Percentiles rank a stretch among this genome's conserved stretches.
These are phyloP conservation scores for Hanseniaspora occidentalis DNA, from an alignment of 805 yeast genomes.

Conservation along the genomic window DNA sequence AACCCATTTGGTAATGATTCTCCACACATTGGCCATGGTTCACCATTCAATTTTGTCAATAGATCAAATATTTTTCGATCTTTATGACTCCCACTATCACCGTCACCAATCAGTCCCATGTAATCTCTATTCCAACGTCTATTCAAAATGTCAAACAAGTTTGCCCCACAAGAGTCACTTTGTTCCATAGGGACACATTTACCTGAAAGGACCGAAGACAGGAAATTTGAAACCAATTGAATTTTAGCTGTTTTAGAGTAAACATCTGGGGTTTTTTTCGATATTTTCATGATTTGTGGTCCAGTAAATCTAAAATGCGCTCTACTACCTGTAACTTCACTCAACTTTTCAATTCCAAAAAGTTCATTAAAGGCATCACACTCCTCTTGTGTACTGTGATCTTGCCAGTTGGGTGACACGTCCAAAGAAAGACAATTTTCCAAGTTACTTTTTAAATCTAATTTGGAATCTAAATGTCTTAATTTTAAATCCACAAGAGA, in stretches of 20 bases:
- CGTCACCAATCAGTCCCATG: constrained; percentile 28
- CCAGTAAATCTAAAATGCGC: constrained; percentile 90
- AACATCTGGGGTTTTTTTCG: constrained; percentile 34
- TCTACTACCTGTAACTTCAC: constrained; percentile 65
- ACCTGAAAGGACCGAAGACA: constrained; percentile 62
- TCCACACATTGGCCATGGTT: constrained; percentile 26
- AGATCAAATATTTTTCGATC: constrained; percentile 26
- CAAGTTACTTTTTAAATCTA: constrained; percentile 34
- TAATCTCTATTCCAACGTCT: constrained; percentile 45
- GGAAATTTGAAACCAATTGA: constrained; percentile 65
- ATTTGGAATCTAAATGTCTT: constrained; percentile 21
- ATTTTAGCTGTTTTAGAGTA: constrained; percentile 51
- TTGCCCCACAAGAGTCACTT: constrained; percentile 91
- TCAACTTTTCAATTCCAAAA: constrained; percentile 50
- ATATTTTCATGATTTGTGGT: constrained; percentile 72
- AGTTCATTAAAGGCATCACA: constrained; percentile 46
- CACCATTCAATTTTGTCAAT: constrained; percentile 27
- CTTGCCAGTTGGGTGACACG: constrained; percentile 89
- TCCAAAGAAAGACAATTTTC: constrained; percentile 43
- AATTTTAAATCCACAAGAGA: constrained; percentile 32
- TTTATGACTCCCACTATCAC: constrained; percentile 13
- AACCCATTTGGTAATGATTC: constrained; percentile 37
- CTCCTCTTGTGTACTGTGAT: constrained; percentile 72
- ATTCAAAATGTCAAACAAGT: constrained; percentile 59
- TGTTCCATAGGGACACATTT: constrained; percentile 54